These are phyloP conservation scores for Akanthomyces uredinophilus DNA, from an alignment of 2,329 filamentous ascomycete genomes.

Conservation along the genomic window DNA sequence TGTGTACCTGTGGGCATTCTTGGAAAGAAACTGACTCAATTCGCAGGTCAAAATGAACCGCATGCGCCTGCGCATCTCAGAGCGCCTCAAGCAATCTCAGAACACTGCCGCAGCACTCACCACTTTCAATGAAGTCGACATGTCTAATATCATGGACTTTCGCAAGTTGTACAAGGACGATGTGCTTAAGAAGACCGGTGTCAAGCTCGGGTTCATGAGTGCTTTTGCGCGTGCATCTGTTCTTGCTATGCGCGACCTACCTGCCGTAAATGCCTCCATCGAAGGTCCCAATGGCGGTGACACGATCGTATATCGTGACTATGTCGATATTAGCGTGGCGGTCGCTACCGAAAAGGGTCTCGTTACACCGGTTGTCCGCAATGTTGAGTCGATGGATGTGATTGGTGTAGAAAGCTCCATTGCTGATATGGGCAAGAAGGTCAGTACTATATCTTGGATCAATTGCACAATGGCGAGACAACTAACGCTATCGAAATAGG, in stretches of 20 bases:
- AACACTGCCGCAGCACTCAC: slow-evolving; percentile 96
- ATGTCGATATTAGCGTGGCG: slow-evolving; percentile 95
- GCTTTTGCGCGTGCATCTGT: slow-evolving; percentile 88
- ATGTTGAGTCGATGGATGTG: slow-evolving; percentile 83
- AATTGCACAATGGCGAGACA: slow-evolving; percentile 12
- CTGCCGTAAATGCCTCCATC: slow-evolving; percentile 91
- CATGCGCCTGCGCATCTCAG: slow-evolving; percentile 94
- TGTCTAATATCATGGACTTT: slow-evolving; percentile 96
- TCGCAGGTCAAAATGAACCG: slow-evolving; percentile 97
- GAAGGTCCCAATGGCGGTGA: slow-evolving; percentile 93
- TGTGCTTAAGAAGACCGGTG: slow-evolving; percentile 87
- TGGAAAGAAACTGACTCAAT: neutral
- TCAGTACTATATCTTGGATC: slow-evolving; percentile 30
- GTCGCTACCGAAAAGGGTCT: slow-evolving; percentile 97
- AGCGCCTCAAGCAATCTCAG: slow-evolving; percentile 97
- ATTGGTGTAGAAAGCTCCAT: slow-evolving; percentile 86
- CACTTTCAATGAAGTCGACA: slow-evolving; percentile 99
- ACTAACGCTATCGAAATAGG: slow-evolving; percentile 45
- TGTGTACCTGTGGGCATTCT: neutral
- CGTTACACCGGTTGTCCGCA: slow-evolving; percentile 93
- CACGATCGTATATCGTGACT: slow-evolving; percentile 97
- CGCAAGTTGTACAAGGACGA: slow-evolving; percentile 97
- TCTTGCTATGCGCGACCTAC: slow-evolving; percentile 91
- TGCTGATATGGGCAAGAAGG: slow-evolving; percentile 93
- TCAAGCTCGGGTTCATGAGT: slow-evolving; percentile 99